Base-by-base conservation (phyloP, 306 rosid species). In the Hylodesmum podocarpum region DNA sequence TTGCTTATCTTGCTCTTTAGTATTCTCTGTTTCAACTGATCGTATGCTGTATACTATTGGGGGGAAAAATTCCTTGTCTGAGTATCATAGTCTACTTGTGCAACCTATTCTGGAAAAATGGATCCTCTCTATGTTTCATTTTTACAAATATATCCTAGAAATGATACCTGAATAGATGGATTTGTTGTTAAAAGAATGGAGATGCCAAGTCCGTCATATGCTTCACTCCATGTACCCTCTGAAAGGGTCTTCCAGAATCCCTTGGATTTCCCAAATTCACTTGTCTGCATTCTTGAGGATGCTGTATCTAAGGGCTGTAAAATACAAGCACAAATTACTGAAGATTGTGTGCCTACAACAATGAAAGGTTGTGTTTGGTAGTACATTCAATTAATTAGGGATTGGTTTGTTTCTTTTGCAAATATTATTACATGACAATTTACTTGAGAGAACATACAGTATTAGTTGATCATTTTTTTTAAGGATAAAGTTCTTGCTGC, bases 211-310 rank as follows among this genome's bases (percentile, higher is more conserved):
- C 98, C 98, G 19, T 85, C 95, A 74, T 82, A 92, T 3, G 98
- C 98, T 83, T 94, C 98, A 22, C 78, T 78, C 96, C 95, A 92
- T 65, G 87, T 87, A 71, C 95, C 89, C 82, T 92, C 93, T 6
- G 96, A 84, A 69, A 94, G 91, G 58, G 92, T 90, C 92, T 92
- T 84, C 95, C 93, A 90, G 55, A 94, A 79, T 86, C 97, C 98
- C 87, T 90, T 88, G 65, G 98, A 89, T 86, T 90, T 92, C 80
- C 98, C 98, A 80, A 94, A 94, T 70, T 92, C 92, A 73, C 98
- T 92, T 68, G 98, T 92, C 85, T 94, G 97, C 96, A 94, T 94
- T 90, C 81, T 85, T 22, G 98, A 90, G 76, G 98, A 84, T 76
- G 92, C 95, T 19, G 96, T 88, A 83, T 94, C 98, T 83, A 94